Evolutionary conservation across 2,329 filamentous ascomycete species (phyloP).

Genomic region (Fusarium praegraminearum): DNA sequence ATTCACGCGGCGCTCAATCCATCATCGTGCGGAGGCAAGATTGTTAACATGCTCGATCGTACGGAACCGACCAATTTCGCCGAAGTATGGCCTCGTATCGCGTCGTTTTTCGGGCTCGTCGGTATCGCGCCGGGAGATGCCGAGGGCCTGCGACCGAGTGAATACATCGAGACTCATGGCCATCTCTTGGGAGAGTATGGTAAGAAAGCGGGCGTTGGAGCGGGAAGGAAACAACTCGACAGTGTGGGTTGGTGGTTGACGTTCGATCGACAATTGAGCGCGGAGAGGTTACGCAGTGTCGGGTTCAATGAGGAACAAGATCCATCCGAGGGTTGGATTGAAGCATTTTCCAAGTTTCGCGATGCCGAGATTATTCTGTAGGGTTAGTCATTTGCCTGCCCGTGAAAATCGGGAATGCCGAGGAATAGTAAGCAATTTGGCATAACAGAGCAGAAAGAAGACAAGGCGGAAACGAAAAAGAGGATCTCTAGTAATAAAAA

Average conservation of each 20-base stretch:
- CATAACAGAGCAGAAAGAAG: not conserved
- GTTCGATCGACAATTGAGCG: conserved; percentile 61
- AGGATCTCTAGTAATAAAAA: not conserved
- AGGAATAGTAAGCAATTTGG: not conserved
- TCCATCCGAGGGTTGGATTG: conserved; percentile 46
- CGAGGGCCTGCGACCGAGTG: not conserved
- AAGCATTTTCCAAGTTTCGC: conserved; percentile 6
- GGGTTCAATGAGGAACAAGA: conserved; percentile 56
- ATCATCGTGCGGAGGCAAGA: conserved; percentile 45
- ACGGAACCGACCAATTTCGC: conserved; percentile 46
- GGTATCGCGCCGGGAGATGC: not conserved
- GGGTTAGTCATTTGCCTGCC: not conserved
- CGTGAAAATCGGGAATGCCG: not conserved
- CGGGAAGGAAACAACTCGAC: conserved; percentile 55
- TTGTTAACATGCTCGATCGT: conserved; percentile 52
- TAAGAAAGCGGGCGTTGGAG: conserved; percentile 51
- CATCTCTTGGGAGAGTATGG: conserved; percentile 30
- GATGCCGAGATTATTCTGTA: conserved; percentile 11
- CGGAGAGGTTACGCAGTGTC: conserved; percentile 53
- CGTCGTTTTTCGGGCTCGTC: conserved; percentile 9
- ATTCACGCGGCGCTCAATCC: conserved; percentile 50
- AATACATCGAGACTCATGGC: conserved; percentile 1
- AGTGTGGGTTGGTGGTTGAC: conserved; percentile 60
- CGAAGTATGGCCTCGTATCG: not conserved
- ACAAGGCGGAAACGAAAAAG: not conserved